phyloP scores from a whole-genome alignment of 495 filamentous ascomycete species.

The Patellaria atrata region DNA sequence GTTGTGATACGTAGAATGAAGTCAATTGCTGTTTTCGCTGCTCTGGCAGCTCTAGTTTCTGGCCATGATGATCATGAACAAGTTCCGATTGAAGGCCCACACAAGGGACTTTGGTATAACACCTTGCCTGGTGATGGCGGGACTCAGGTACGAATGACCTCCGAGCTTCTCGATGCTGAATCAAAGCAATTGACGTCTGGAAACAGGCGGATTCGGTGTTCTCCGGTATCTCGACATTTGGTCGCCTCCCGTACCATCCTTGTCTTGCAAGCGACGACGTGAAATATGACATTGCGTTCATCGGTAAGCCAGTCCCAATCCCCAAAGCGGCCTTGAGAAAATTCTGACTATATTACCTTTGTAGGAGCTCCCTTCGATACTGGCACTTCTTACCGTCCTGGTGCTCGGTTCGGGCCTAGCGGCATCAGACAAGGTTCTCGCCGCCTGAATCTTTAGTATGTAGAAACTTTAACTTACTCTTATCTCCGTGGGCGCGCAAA shows the following conservation, averaged over 20 bases:
- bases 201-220: conserved; percentile 48
- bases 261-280: conserved; percentile 51
- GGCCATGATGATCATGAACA: conserved; percentile 39
- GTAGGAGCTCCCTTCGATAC: conserved; percentile 48
- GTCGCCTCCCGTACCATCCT: conserved; percentile 60
- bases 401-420: conserved; percentile 68
- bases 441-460: conserved; percentile 53
- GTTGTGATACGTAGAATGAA: conserved; percentile 19
- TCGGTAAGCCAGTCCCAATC: conserved; percentile 14
- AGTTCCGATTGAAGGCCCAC: conserved; percentile 41
- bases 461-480: conserved; percentile 17
- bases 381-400: conserved; percentile 64
- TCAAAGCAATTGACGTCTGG: conserved; percentile 3
- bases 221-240: conserved; percentile 44
- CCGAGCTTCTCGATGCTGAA: neutral
- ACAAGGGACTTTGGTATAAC: conserved; percentile 48
- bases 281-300: conserved; percentile 32
- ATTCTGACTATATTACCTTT: neutral
- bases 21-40: conserved; percentile 13
- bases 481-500: conserved; percentile 19
- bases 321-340: no score
- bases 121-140: conserved; percentile 52
- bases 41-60: conserved; percentile 28
- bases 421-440: conserved; percentile 70
- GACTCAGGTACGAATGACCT: conserved; percentile 47